Conservation (phyloP, 305 asterid genomes). For the Fraxinus angustifolia region DNA sequence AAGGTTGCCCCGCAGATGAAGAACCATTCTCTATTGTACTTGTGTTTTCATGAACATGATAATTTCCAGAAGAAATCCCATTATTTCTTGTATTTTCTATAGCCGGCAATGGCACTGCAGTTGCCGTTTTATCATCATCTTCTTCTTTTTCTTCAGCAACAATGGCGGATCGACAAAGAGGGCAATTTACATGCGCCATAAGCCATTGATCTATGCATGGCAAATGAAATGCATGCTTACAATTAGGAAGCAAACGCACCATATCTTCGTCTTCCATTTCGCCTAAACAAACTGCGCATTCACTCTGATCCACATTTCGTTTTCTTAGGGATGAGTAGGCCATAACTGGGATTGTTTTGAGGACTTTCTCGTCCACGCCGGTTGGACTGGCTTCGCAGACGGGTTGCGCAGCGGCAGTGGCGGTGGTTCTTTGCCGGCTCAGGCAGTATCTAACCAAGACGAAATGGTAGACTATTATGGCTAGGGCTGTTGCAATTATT, state of each 20-base stretch:
- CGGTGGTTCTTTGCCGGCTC: constrained; percentile 17
- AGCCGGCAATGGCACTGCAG: background rate
- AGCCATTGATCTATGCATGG: constrained; percentile 70
- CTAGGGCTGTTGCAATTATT: constrained; percentile 31
- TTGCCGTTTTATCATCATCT: background rate
- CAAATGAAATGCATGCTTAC: constrained; percentile 68
- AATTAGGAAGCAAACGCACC: constrained; percentile 57
- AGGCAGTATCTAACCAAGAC: constrained; percentile 43
- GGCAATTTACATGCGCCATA: constrained; percentile 51
- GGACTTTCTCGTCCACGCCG: constrained; percentile 52
- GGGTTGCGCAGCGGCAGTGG: background rate
- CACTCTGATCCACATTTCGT: constrained; percentile 33
- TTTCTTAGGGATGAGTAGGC: constrained; percentile 28
- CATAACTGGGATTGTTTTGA: constrained; percentile 44
- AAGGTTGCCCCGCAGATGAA: constrained; percentile 11
- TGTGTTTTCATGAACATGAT: background rate
- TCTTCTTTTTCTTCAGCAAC: background rate
- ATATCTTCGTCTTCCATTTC: constrained; percentile 49
- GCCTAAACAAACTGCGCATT: constrained; percentile 70
- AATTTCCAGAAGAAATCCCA: background rate
- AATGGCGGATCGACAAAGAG: constrained; percentile 50
- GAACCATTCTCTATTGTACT: background rate
- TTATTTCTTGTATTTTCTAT: background rate
- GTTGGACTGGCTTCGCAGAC: background rate
- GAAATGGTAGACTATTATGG: constrained; percentile 46